A percentile compares a stretch with the other conserved stretches of the same genome.
Evolutionary conservation across 2,329 filamentous ascomycete genomes (phyloP).

Genomic region (Colletotrichum sp.): DNA sequence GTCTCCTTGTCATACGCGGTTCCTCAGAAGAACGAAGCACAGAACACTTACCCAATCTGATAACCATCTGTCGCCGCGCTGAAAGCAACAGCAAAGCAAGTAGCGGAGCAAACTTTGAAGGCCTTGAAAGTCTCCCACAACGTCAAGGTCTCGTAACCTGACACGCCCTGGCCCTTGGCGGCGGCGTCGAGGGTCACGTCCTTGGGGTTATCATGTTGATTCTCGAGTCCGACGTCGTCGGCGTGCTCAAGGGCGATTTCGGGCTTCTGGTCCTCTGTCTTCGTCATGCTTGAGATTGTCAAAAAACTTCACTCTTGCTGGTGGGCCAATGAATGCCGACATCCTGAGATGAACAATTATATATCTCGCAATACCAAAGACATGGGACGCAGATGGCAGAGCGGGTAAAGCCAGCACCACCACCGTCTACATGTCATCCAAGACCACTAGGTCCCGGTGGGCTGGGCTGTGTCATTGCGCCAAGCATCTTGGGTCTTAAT

Average conservation of each 20-base stretch:
- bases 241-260: not conserved
- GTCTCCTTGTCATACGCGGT: not conserved
- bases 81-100: slow-evolving; percentile 30
- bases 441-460: not conserved
- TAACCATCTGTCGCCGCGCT: slow-evolving; percentile 32
- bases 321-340: no score
- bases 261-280: not conserved
- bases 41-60: slow-evolving; percentile 27
- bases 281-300: not conserved
- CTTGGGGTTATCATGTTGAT: not conserved
- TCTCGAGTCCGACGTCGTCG: not conserved
- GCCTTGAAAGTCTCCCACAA: slow-evolving; percentile 30
- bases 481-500: not conserved
- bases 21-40: not conserved
- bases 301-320: not conserved
- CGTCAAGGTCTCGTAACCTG: slow-evolving; percentile 30
- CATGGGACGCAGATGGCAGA: not conserved
- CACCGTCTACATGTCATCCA: not conserved
- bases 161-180: slow-evolving; percentile 27
- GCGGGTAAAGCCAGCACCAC: not conserved
- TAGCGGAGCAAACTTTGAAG: slow-evolving; percentile 28
- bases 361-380: not conserved
- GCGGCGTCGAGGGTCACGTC: slow-evolving; percentile 23
- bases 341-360: not conserved
- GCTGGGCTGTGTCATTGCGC: not conserved